Evolutionary conservation across 2,329 filamentous ascomycete species (phyloP).

Genomic region (Fusarium udum): DNA sequence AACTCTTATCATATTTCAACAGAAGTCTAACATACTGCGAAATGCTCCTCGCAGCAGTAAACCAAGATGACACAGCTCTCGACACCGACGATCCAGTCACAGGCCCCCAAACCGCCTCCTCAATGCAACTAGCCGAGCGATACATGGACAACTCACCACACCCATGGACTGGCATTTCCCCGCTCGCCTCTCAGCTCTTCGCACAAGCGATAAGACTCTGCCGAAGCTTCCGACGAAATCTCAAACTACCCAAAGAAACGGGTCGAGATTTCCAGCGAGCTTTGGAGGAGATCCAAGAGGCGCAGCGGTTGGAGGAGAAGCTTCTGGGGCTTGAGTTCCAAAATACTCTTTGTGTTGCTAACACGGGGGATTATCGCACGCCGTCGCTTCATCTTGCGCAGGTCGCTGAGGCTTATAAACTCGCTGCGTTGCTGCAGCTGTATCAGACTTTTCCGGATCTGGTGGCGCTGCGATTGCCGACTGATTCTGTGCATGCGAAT

Average conservation of each 20-base stretch:
- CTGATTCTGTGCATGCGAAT: conserved; percentile 25
- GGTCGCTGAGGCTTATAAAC: conserved; percentile 53
- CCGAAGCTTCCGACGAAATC: conserved; percentile 45
- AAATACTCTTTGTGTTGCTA: conserved; percentile 16
- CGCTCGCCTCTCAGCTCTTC: conserved; percentile 48
- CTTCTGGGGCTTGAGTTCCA: conserved; percentile 47
- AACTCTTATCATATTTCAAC: conserved; percentile 51
- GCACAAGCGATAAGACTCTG: conserved; percentile 49
- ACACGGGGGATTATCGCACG: conserved; percentile 46
- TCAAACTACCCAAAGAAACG: conserved; percentile 35
- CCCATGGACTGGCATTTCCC: conserved; percentile 53
- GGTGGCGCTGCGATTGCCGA: conserved; percentile 45
- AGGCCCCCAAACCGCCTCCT: not conserved
- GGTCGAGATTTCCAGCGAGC: conserved; percentile 44
- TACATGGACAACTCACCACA: conserved; percentile 42
- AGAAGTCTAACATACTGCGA: conserved; percentile 53
- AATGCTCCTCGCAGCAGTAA: conserved; percentile 53
- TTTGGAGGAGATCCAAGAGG: conserved; percentile 38
- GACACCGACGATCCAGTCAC: not conserved
- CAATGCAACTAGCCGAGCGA: conserved; percentile 24
- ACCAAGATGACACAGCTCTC: conserved; percentile 37
- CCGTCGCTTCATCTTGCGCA: conserved; percentile 47
- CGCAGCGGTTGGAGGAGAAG: conserved; percentile 48
- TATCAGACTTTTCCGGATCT: conserved; percentile 54
- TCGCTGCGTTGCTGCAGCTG: conserved; percentile 51